Evolutionary conservation across 2,329 filamentous ascomycete genomes (phyloP), one percentile per base, ranked within the genome.

Genomic region (Fusarium goolgardi): DNA sequence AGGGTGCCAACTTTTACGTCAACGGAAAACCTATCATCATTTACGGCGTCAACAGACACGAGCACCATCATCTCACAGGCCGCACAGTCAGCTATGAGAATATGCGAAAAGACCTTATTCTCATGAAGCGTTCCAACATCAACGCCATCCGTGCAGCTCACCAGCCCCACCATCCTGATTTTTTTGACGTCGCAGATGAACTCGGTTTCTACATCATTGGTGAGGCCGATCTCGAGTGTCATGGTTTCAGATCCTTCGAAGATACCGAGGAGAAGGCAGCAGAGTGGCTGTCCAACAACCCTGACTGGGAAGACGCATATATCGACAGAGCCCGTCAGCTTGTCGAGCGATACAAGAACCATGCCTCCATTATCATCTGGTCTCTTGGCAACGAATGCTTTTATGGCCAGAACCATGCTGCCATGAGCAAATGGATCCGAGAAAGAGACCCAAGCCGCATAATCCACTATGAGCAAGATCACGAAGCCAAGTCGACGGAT

Each of bases 341-440:
- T 67, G 86, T 92, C 0, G 81, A 86, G 68, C 82, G 90, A 13
- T 81, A 83, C 65, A 83, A 81, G 67, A 84, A 92, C 53, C 88
- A 91, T 67, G 80, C 89, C 0, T 90, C 83, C 8, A 80, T 93
- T 5, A 85, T 92, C 44, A 85, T 92, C 52, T 93, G 90, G 91
- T 90, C 87, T 20, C 80, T 93, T 0, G 90, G 90, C 0, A 93
- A 92, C 59, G 90, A 92, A 73, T 84, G 89, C 0, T 92, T 91
- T 71, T 91, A 91, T 59, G 90, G 90, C 0, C 79, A 80, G 2
- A 92, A 92, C 62, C 88, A 90, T 57, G 83, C 83, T 49, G 86
- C 86, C 12, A 93, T 92, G 90, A 89, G 89, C 60, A 80, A 88
- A 6, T 88, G 83, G 75, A 85, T 88, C 70, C 88, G 86, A 65